A percentile compares a stretch with the other conserved stretches of the same genome.
Conservation (phyloP, 2,329 filamentous ascomycete genomes). For the Annulohypoxylon truncatum region DNA sequence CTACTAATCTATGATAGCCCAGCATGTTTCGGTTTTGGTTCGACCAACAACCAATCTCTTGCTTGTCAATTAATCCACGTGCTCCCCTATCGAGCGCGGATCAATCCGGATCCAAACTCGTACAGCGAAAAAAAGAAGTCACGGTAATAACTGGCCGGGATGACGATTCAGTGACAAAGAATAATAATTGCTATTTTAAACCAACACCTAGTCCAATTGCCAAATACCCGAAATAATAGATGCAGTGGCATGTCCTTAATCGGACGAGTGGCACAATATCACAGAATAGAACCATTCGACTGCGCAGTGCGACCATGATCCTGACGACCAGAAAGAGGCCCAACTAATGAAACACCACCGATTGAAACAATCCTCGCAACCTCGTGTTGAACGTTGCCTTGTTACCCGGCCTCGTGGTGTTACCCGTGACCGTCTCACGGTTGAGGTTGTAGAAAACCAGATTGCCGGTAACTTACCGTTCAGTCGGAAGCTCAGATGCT, state of each 20-base stretch:
- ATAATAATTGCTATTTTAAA: slow-evolving; percentile 17
- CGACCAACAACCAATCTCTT: neutral
- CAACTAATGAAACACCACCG: slow-evolving; percentile 28
- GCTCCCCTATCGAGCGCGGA: neutral
- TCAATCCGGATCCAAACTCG: slow-evolving; percentile 24
- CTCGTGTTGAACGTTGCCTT: slow-evolving; percentile 16
- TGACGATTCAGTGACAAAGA: slow-evolving; percentile 22
- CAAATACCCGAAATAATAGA: slow-evolving; percentile 29
- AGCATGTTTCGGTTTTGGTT: neutral
- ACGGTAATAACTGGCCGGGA: slow-evolving; percentile 10
- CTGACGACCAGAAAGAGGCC: slow-evolving; percentile 20
- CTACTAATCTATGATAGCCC: neutral
- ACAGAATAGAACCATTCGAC: slow-evolving; percentile 26
- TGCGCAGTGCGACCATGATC: slow-evolving; percentile 27
- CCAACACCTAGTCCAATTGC: slow-evolving; percentile 6
- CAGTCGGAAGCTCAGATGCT: slow-evolving; percentile 6
- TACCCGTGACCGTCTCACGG: slow-evolving; percentile 15
- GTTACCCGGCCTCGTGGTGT: slow-evolving; percentile 23
- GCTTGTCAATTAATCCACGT: neutral
- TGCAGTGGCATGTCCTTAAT: slow-evolving; percentile 24
- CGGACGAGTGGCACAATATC: slow-evolving; percentile 28
- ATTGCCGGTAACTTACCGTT: slow-evolving; percentile 28
- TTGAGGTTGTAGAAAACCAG: slow-evolving; percentile 11
- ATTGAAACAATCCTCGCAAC: slow-evolving; percentile 17
- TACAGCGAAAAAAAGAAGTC: slow-evolving; percentile 1